Conservation (phyloP, 306 rosid genomes). For the apple (Malus domestica) region DNA sequence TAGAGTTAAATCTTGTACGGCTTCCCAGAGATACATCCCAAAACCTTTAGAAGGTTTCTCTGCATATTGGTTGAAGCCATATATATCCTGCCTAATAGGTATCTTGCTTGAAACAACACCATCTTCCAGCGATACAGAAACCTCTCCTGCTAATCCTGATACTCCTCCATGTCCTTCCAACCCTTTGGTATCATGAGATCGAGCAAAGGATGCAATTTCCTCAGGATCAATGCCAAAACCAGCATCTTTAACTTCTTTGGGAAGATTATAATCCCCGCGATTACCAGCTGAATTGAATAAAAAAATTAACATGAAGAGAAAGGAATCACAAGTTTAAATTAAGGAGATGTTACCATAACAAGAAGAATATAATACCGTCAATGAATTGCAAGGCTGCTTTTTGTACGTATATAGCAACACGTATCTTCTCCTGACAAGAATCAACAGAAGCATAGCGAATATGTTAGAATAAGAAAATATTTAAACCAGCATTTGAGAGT, state of each 20-base stretch:
- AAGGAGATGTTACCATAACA: neutral
- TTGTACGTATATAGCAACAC: constrained; percentile 64
- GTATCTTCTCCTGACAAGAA: constrained; percentile 61
- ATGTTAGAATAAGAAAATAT: constrained; percentile 1
- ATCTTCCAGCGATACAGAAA: constrained; percentile 38
- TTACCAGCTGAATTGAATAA: constrained; percentile 42
- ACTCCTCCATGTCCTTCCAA: constrained; percentile 46
- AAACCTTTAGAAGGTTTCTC: constrained; percentile 75
- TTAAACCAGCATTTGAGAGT: constrained; percentile 15
- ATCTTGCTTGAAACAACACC: constrained; percentile 45
- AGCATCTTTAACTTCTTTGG: constrained; percentile 46
- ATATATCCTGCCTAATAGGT: constrained; percentile 42
- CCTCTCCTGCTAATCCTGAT: constrained; percentile 47
- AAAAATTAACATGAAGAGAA: neutral
- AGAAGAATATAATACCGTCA: constrained; percentile 33
- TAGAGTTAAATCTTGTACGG: constrained; percentile 79
- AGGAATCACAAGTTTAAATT: neutral
- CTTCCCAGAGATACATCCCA: constrained; percentile 90
- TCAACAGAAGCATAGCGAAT: constrained; percentile 17
- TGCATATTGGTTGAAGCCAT: constrained; percentile 38
- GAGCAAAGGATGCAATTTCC: constrained; percentile 50
- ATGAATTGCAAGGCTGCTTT: constrained; percentile 80
- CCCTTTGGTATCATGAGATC: constrained; percentile 48
- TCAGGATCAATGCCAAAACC: constrained; percentile 65
- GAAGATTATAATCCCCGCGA: constrained; percentile 26